Percentiles rank a stretch among this genome's conserved stretches.
Conservation (phyloP, 129 eudicot species). For the Flaveria linearis region DNA sequence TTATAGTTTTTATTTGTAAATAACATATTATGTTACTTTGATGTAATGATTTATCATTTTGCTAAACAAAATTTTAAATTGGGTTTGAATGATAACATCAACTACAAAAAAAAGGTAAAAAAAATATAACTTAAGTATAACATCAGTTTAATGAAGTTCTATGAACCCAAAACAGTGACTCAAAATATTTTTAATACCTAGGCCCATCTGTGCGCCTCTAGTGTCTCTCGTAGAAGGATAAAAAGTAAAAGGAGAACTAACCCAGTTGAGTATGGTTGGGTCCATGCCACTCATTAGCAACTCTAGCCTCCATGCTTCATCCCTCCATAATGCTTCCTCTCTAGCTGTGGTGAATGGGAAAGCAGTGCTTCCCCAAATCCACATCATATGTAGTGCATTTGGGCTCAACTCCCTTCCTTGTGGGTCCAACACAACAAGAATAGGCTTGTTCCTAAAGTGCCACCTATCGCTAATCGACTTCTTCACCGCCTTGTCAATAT, state of each 20-base stretch:
- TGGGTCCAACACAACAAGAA: slow-evolving; percentile 61
- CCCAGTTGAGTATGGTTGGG: slow-evolving; percentile 51
- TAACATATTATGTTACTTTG: no score
- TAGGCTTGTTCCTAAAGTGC: slow-evolving; percentile 61
- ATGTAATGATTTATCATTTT: no score
- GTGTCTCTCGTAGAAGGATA: neutral
- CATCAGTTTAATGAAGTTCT: no score
- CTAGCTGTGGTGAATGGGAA: slow-evolving; percentile 54
- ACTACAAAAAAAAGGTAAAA: no score
- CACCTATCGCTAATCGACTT: slow-evolving; percentile 51
- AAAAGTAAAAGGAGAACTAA: slow-evolving; percentile 25
- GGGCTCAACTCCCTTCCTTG: slow-evolving; percentile 62
- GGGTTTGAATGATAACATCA: no score
- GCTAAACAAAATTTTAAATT: no score
- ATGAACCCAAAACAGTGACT: no score
- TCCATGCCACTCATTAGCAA: slow-evolving; percentile 59
- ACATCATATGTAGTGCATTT: slow-evolving; percentile 70
- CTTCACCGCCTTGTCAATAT: slow-evolving; percentile 40
- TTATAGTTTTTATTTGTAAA: no score
- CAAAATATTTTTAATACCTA: no score
- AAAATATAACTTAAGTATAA: no score
- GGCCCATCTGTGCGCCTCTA: neutral
- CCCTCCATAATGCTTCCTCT: slow-evolving; percentile 60
- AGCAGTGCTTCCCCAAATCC: slow-evolving; percentile 65
- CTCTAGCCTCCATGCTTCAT: slow-evolving; percentile 60